These are phyloP conservation scores for Trichosanthes truncata DNA, from an alignment of 306 rosid genomes.

Conservation along the genomic window DNA sequence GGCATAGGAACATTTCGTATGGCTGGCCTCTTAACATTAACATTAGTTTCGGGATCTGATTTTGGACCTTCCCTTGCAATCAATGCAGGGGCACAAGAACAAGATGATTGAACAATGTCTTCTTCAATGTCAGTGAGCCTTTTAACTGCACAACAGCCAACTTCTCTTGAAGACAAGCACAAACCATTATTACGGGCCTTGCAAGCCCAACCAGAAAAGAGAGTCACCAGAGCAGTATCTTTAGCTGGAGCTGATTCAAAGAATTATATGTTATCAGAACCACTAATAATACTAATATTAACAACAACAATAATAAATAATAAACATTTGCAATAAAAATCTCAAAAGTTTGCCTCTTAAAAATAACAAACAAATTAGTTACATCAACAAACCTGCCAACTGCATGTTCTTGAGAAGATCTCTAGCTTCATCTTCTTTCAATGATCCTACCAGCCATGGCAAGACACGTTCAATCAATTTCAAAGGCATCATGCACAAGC, in stretches of 20 bases:
- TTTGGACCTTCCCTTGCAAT: constrained; percentile 41
- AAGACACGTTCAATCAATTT: constrained; percentile 89
- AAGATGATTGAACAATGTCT: constrained; percentile 33
- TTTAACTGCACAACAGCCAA: constrained; percentile 73
- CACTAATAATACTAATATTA: neutral
- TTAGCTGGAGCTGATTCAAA: constrained; percentile 70
- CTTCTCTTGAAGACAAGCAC: constrained; percentile 67
- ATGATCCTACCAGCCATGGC: constrained; percentile 81
- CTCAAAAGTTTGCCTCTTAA: neutral
- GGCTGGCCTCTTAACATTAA: constrained; percentile 39
- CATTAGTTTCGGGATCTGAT: constrained; percentile 37
- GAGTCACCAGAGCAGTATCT: constrained; percentile 88
- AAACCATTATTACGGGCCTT: constrained; percentile 85
- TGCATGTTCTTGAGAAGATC: constrained; percentile 76
- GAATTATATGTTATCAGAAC: constrained; percentile 11
- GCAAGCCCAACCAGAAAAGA: constrained; percentile 98
- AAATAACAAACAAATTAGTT: constrained; percentile 15
- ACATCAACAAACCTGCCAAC: constrained; percentile 67
- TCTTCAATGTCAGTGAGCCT: constrained; percentile 65
- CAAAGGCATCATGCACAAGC: constrained; percentile 95
- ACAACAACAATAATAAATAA: neutral
- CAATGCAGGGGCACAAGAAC: constrained; percentile 44
- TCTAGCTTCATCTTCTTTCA: constrained; percentile 66
- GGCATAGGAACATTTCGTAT: constrained; percentile 36
- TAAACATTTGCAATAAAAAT: neutral